Evolutionary conservation across 495 filamentous ascomycete species (phyloP), one percentile per base, ranked within the genome.

Genomic region (Lophiotrema nucula): DNA sequence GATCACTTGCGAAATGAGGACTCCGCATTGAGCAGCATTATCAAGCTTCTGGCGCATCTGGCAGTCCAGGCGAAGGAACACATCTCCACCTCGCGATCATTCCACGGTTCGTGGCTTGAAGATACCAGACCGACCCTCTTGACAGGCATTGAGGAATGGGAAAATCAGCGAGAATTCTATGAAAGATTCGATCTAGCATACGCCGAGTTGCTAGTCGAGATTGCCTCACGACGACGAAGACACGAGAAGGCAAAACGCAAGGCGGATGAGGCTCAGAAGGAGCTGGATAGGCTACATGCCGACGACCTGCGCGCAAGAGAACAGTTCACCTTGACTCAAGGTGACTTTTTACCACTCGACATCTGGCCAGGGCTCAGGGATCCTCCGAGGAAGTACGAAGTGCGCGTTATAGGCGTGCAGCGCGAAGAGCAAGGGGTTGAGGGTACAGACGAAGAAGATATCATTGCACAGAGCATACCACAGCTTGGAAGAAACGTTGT

Each of bases 271-370:
- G 87, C 90, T 0, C 82, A 82, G 69, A 80, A 82, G 55, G 87
- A 86, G 62, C 75, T 97, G 8, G 82, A 91, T 47, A 84, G 83
- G 66, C 77, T 97, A 21, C 81, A 88, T 24, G 79, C 27, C 48
- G 71, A 68, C 16, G 93, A 98, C 72, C 72, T 81, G 35, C 77
- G 81, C 51, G 84, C 88, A 56, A 76, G 93, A 24, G 89, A 95
- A 63, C 73, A 78, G 13, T 98, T 98, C 73, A 81, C 84, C 24
- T 75, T 83, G 5, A 89, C 96, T 56, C 83, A 92, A 18, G 91
- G 90, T 2, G 88, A 95, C 56, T 93, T 83, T 66, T 70, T 98
- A 18, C 93, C 93, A 0, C 82, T 84, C 2, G 95, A 97, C 66
- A 83, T 98, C 37, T 98, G 92, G 93, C 85, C 85, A 0, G 88